Evolutionary conservation across 768 basidiomycete genomes (phyloP).

Genomic region (Psilocybe azurescens): DNA sequence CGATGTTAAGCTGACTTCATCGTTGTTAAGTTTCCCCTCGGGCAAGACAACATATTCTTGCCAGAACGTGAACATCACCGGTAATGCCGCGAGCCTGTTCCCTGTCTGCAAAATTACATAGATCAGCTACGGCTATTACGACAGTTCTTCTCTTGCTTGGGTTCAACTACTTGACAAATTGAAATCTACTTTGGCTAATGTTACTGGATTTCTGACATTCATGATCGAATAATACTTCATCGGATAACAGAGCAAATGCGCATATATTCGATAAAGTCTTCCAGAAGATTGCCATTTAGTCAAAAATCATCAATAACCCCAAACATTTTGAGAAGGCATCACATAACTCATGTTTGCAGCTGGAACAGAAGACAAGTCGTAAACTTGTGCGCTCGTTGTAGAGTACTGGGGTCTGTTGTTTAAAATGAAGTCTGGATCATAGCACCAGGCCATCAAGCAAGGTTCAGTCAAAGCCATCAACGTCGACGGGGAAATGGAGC

Average conservation of each 20-base stretch:
- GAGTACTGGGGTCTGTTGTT: background rate
- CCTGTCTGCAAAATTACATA: slow-evolving; percentile 31
- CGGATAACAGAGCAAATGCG: background rate
- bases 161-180: too few species aligned
- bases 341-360: background rate
- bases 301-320: slow-evolving; percentile 5
- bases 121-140: too few species aligned
- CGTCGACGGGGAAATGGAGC: slow-evolving; percentile 42
- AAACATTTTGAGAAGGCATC: slow-evolving; percentile 2
- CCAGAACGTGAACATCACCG: slow-evolving; percentile 55
- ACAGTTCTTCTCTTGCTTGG: too few species aligned
- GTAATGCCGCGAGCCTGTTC: slow-evolving; percentile 50
- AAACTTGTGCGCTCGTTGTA: background rate
- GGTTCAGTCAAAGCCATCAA: slow-evolving; percentile 50
- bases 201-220: too few species aligned
- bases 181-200: too few species aligned
- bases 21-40: slow-evolving; percentile 36
- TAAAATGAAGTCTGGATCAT: background rate
- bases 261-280: slow-evolving; percentile 6
- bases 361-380: background rate
- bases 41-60: slow-evolving; percentile 55
- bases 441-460: slow-evolving; percentile 45
- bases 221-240: too few species aligned
- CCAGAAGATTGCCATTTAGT: background rate
- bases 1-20: background rate